Percentiles rank a stretch among this genome's conserved stretches.
Conservation (phyloP, 768 basidiomycete species). For the Fomitopsis serialis region DNA sequence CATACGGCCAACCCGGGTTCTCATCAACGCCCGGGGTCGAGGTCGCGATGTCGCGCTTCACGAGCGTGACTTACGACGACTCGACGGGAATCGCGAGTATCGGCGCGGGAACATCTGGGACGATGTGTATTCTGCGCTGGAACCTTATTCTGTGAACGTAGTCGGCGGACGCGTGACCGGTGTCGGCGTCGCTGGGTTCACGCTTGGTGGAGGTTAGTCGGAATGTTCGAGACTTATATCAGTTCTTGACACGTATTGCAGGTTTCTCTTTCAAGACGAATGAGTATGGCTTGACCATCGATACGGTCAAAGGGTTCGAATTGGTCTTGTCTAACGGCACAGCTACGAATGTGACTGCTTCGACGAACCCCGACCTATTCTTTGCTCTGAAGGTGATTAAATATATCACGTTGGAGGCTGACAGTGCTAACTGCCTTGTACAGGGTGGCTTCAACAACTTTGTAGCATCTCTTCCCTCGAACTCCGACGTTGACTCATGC, state of each 20-base stretch:
- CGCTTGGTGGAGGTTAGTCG: conserved; percentile 47
- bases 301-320: conserved; percentile 49
- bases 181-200: conserved; percentile 26
- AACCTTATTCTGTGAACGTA: conserved; percentile 39
- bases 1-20: conserved; percentile 21
- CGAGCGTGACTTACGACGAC: not conserved
- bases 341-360: conserved; percentile 29
- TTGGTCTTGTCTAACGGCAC: conserved; percentile 52
- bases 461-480: conserved; percentile 17
- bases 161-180: conserved; percentile 56
- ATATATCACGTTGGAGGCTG: not conserved
- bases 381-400: conserved; percentile 35
- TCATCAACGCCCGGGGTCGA: conserved; percentile 23
- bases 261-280: conserved; percentile 66
- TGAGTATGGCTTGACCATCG: conserved; percentile 52
- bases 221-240: not conserved
- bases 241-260: conserved; percentile 10
- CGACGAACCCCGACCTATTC: conserved; percentile 33
- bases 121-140: conserved; percentile 33
- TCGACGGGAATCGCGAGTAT: not conserved
- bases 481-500: not conserved
- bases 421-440: not conserved
- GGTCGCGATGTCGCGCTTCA: conserved; percentile 13
- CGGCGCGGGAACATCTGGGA: not conserved
- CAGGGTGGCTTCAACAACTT: conserved; percentile 66